These are phyloP conservation scores for Microcera coccophila DNA, from an alignment of 2,329 filamentous ascomycete species.

Conservation along the genomic window DNA sequence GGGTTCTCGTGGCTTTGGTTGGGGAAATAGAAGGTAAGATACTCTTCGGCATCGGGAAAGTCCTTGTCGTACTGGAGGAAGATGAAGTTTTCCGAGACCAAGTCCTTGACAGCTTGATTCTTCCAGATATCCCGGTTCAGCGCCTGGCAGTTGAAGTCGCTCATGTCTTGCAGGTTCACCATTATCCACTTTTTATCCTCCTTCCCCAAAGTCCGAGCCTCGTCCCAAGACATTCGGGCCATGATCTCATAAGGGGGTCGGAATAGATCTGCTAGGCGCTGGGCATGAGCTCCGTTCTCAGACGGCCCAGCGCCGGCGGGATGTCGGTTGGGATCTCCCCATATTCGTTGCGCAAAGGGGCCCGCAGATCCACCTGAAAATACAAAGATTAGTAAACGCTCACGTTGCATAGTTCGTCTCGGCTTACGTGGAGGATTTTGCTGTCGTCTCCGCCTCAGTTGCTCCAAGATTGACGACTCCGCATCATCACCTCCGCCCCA, in stretches of 20 bases:
- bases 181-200: slow-evolving; percentile 89
- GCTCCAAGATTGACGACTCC: slow-evolving; percentile 60
- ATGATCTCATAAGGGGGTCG: slow-evolving; percentile 91
- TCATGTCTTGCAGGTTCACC: slow-evolving; percentile 91
- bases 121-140: slow-evolving; percentile 97
- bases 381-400: background rate
- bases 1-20: slow-evolving; percentile 67
- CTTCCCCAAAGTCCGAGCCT: slow-evolving; percentile 79
- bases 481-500: slow-evolving; percentile 51
- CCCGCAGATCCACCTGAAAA: slow-evolving; percentile 26
- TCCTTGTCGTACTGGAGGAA: slow-evolving; percentile 93
- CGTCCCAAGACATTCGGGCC: slow-evolving; percentile 72
- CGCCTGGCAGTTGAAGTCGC: slow-evolving; percentile 90
- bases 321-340: slow-evolving; percentile 28
- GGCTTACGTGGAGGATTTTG: slow-evolving; percentile 29
- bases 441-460: slow-evolving; percentile 51
- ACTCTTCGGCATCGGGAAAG: slow-evolving; percentile 72
- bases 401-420: background rate
- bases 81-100: slow-evolving; percentile 86
- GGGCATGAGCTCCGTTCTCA: slow-evolving; percentile 63
- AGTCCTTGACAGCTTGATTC: slow-evolving; percentile 70
- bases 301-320: slow-evolving; percentile 16
- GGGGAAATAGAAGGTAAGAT: slow-evolving; percentile 85
- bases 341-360: slow-evolving; percentile 39
- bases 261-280: slow-evolving; percentile 84